Percentiles rank a stretch among this genome's conserved stretches.
Evolutionary conservation across 371 early-diverging fungal genomes (phyloP).

Genomic region (Rhizomucor pusillus): DNA sequence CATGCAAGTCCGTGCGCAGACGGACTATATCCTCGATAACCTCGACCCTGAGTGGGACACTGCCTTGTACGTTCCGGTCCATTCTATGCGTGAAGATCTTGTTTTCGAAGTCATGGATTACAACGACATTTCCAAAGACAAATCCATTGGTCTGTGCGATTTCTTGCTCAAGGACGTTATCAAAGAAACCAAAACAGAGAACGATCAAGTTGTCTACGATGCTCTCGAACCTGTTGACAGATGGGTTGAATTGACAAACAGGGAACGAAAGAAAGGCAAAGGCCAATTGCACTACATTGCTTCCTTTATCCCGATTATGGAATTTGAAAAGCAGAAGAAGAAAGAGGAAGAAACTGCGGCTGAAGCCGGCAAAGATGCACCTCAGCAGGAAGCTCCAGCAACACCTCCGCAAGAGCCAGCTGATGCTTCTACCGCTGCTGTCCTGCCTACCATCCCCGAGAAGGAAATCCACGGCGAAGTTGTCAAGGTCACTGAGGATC

Average conservation of each 20-base stretch:
- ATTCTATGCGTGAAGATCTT: constrained; percentile 66
- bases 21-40: constrained; percentile 66
- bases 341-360: constrained; percentile 15
- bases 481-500: constrained; percentile 34
- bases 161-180: constrained; percentile 39
- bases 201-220: constrained; percentile 39
- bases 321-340: constrained; percentile 43
- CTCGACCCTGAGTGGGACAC: constrained; percentile 89
- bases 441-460: constrained; percentile 27
- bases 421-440: constrained; percentile 25
- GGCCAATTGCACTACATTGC: constrained; percentile 69
- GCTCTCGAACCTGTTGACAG: constrained; percentile 40
- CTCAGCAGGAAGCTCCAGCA: constrained; percentile 11
- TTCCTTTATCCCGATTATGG: constrained; percentile 69
- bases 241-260: constrained; percentile 56
- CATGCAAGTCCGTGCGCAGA: constrained; percentile 57
- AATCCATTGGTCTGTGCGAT: constrained; percentile 62
- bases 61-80: constrained; percentile 67
- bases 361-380: constrained; percentile 3
- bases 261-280: constrained; percentile 59
- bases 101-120: constrained; percentile 80
- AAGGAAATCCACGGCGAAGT: constrained; percentile 45
- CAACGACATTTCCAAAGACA: constrained; percentile 68
- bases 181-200: constrained; percentile 29
- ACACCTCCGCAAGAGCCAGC: constrained; percentile 21